phyloP scores from a whole-genome alignment of 495 filamentous ascomycete genomes.

The Penicillium psychrofluorescens region DNA sequence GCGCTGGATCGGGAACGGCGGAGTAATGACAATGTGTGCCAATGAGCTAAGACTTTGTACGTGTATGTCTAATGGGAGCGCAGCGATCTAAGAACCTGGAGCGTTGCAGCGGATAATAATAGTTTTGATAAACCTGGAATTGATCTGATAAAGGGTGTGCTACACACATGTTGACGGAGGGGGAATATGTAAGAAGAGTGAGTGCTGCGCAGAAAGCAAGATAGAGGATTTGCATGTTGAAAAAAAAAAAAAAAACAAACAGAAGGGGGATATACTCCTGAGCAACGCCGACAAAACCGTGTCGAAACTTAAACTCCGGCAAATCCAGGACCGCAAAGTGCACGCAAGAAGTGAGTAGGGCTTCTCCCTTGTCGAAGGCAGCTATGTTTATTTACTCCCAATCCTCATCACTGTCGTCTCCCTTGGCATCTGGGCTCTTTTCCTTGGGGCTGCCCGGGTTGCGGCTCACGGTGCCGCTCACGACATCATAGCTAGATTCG shows the following conservation, averaged over 20 bases:
- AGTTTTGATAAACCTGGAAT: no score
- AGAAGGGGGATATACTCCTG: neutral
- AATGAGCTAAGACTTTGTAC: slow-evolving; percentile 5
- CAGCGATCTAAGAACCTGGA: no score
- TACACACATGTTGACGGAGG: neutral
- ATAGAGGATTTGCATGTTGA: no score
- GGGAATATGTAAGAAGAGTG: slow-evolving; percentile 8
- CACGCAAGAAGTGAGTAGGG: neutral
- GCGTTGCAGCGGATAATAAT: no score
- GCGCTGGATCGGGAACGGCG: slow-evolving; percentile 4
- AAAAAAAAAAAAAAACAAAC: no score
- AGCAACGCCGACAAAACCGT: slow-evolving; percentile 12
- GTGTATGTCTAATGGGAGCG: neutral
- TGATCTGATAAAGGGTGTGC: no score
- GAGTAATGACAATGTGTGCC: slow-evolving; percentile 1
- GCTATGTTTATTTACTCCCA: slow-evolving; percentile 60
- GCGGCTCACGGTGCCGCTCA: slow-evolving; percentile 77
- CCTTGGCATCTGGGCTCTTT: slow-evolving; percentile 42
- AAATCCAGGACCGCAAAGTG: slow-evolving; percentile 6
- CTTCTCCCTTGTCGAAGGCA: neutral
- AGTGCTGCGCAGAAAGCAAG: slow-evolving; percentile 11
- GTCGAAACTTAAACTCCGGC: slow-evolving; percentile 14
- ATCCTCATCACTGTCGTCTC: slow-evolving; percentile 62
- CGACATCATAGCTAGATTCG: slow-evolving; percentile 89
- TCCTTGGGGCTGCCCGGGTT: slow-evolving; percentile 72